Evolutionary conservation across 345 rosid species (phyloP), one percentile per base, ranked within the genome.

Genomic region (Triadica sebifera): DNA sequence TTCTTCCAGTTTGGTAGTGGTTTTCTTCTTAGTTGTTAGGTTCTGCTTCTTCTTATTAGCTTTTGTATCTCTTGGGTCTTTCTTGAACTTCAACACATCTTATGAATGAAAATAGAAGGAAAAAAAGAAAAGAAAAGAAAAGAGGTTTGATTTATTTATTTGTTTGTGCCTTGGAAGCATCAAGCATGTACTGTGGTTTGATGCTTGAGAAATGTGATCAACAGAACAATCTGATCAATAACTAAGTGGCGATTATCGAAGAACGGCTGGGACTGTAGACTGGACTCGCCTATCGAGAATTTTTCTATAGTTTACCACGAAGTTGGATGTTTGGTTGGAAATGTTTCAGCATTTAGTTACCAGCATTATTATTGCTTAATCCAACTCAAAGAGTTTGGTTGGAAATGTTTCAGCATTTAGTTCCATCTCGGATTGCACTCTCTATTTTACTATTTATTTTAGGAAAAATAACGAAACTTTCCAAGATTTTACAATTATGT

Each of bases 181-280:
- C 34, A 29, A 29, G 34, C 34, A 43, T 43, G 47, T 3, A 43
- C 1, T 4, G 47, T 1, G 8, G 41, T 34, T 13, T 13, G 43
- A 60, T 62, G 38, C 19, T 62, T 29, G 65, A 24, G 13, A 56
- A 39, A 19, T 17, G 71, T 4, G 71, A 65, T 65, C n/a, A 5
- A 20, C 16, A 15, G 61, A 60, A 71, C 17, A 41, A 46, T 17
- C 50, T 22, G 8, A 13, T 59, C 8, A 49, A 52, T 29, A 75
- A 52, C 68, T 39, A 19, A 24, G 67, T 65, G 57, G 49, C 75
- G 65, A 47, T 56, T 73, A 41, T 74, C 64, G 65, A 77, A n/a
- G 75, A 72, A 64, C 74, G 71, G 55, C 77, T 29, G 34, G 34
- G 34, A 29, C 34, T 29, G 34, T 29, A 29, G 34, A 29, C 34